These are phyloP conservation scores for Chlorella sp. DNA, from an alignment of 139 green algal species.

Conservation along the genomic window DNA sequence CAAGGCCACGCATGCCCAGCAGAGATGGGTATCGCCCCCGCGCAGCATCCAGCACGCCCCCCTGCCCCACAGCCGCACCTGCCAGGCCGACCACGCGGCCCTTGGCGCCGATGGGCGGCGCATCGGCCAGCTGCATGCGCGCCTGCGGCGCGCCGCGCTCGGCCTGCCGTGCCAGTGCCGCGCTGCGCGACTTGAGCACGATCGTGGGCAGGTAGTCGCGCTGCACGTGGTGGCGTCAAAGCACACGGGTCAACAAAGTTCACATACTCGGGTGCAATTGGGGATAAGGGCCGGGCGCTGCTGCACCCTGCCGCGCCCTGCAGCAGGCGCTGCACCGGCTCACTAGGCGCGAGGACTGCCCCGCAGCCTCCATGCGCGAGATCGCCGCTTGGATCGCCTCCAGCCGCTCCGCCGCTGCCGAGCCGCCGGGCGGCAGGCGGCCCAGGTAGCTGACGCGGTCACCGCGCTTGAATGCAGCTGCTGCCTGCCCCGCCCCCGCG, in stretches of 20 bases:
- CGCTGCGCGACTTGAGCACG: too few relatives aligned
- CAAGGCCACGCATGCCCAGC: too few relatives aligned
- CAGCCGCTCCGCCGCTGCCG: constrained; percentile 7
- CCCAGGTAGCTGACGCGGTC: constrained; percentile 15
- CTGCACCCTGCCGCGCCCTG: too few relatives aligned
- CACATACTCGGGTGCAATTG: too few relatives aligned
- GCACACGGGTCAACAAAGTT: too few relatives aligned
- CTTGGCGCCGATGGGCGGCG: constrained; percentile 20
- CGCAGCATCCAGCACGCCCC: background rate
- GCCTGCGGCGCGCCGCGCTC: background rate
- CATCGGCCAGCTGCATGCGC: background rate
- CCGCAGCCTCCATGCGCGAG: background rate
- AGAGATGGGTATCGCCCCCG: too few relatives aligned
- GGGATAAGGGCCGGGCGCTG: too few relatives aligned
- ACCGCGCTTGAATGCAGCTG: background rate
- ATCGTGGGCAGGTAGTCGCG: constrained; percentile 23
- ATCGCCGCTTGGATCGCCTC: constrained; percentile 23
- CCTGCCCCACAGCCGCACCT: background rate
- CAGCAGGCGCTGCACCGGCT: too few relatives aligned
- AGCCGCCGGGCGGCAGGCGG: background rate
- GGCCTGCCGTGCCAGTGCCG: too few relatives aligned
- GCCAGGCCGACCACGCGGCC: constrained; percentile 11
- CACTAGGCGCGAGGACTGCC: too few relatives aligned
- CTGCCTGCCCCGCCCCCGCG: too few relatives aligned
- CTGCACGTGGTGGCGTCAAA: too few relatives aligned